phyloP scores from a whole-genome alignment of 2,329 filamentous ascomycete species.

The Neopestalotiopsis clavispora region DNA sequence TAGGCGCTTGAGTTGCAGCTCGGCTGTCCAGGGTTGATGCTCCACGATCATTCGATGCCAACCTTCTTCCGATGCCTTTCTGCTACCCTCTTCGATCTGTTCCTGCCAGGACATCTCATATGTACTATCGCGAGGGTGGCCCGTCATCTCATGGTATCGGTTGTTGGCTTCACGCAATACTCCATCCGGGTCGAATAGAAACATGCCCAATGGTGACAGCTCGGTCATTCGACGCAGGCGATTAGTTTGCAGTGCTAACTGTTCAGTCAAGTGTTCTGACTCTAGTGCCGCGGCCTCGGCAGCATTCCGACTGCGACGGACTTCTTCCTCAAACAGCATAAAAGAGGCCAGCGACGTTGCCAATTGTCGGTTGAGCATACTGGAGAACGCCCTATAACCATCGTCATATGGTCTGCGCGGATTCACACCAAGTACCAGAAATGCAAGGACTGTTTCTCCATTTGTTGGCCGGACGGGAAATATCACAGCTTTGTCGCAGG shows the following conservation, averaged over 20 bases:
- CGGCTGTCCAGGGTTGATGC: slow-evolving; percentile 41
- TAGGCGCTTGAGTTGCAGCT: slow-evolving; percentile 46
- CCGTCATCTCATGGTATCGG: slow-evolving; percentile 52
- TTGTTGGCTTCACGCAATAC: slow-evolving; percentile 50
- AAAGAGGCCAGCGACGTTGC: slow-evolving; percentile 68
- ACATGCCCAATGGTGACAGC: slow-evolving; percentile 42
- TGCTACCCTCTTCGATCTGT: slow-evolving; percentile 42
- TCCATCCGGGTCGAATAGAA: slow-evolving; percentile 44
- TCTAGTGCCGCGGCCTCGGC: slow-evolving; percentile 40
- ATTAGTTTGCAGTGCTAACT: slow-evolving; percentile 40
- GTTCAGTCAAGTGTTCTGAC: slow-evolving; percentile 38
- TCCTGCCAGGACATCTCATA: slow-evolving; percentile 47
- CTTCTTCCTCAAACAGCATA: slow-evolving; percentile 69
- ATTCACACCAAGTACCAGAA: slow-evolving; percentile 66
- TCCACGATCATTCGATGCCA: slow-evolving; percentile 44
- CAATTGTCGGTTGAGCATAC: slow-evolving; percentile 49
- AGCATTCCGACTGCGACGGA: slow-evolving; percentile 49
- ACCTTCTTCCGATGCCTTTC: slow-evolving; percentile 35
- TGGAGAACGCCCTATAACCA: slow-evolving; percentile 65
- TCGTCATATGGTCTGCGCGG: slow-evolving; percentile 67
- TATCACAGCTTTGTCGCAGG: slow-evolving; percentile 60
- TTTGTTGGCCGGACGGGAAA: slow-evolving; percentile 66
- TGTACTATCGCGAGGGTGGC: slow-evolving; percentile 41
- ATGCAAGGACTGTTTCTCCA: slow-evolving; percentile 62
- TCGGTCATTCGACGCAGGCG: slow-evolving; percentile 43